Percentiles rank a stretch among this genome's conserved stretches.
phyloP scores from a whole-genome alignment of 2,329 filamentous ascomycete species.

The Coniochaeta sp. region DNA sequence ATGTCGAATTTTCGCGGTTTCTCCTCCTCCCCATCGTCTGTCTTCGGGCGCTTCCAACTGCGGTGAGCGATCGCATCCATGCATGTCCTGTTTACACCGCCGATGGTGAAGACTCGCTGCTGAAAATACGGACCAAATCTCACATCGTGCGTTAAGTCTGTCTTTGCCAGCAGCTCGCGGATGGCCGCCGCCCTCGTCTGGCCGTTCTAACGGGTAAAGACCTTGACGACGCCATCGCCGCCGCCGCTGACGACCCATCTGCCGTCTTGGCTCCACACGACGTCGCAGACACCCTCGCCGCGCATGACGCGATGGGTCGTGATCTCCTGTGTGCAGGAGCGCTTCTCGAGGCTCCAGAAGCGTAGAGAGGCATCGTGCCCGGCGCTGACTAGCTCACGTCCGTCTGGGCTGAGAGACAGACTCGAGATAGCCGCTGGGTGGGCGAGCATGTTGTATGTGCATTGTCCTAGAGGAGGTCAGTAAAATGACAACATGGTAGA shows the following conservation, averaged over 20 bases:
- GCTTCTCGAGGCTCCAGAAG: conserved; percentile 96
- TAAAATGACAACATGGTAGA: background rate
- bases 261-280: conserved; percentile 93
- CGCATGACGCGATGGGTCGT: conserved; percentile 90
- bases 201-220: conserved; percentile 54
- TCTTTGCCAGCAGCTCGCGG: background rate
- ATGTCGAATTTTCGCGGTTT: background rate
- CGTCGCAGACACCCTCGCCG: conserved; percentile 88
- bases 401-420: conserved; percentile 85
- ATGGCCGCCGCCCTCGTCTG: background rate
- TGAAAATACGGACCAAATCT: background rate
- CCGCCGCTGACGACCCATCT: conserved; percentile 91
- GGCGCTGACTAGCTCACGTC: conserved; percentile 87
- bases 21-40: background rate
- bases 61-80: background rate
- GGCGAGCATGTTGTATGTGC: conserved; percentile 97
- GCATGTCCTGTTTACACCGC: background rate
- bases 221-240: conserved; percentile 93
- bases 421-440: conserved; percentile 90
- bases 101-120: background rate
- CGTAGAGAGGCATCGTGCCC: conserved; percentile 92
- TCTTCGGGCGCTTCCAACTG: background rate
- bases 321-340: conserved; percentile 91
- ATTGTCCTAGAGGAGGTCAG: conserved; percentile 64
- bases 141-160: background rate